A percentile compares a stretch with the other conserved stretches of the same genome.
These are phyloP conservation scores for Pontederia crassipes DNA, from an alignment of 176 grass and related monocot genomes.

Conservation along the genomic window DNA sequence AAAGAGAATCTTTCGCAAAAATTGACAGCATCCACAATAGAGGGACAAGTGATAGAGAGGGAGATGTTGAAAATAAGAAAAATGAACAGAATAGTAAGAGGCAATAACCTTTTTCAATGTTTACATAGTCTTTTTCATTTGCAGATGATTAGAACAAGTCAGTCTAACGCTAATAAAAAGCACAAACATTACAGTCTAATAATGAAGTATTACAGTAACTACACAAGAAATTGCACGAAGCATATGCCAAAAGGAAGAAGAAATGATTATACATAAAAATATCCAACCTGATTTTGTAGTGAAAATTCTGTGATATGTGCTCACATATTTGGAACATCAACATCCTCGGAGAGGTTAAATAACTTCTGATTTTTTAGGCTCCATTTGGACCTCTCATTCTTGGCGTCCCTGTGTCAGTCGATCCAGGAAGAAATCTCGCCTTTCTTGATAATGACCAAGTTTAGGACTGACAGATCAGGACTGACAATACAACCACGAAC, in stretches of 20 bases:
- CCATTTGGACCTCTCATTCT: constrained; percentile 14
- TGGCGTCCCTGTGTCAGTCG: not conserved
- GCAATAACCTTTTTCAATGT: too few relatives aligned
- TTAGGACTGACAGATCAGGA: constrained; percentile 11
- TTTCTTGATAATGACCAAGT: constrained; percentile 10
- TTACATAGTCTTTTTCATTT: too few relatives aligned
- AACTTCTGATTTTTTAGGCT: constrained; percentile 4
- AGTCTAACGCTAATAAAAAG: too few relatives aligned
- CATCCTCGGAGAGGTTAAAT: constrained; percentile 12
- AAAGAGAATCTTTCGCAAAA: too few relatives aligned
- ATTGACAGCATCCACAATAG: too few relatives aligned
- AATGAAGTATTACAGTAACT: not conserved
- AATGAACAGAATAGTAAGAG: too few relatives aligned
- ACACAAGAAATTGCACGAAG: not conserved
- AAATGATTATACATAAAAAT: not conserved
- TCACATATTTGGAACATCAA: constrained; percentile 11
- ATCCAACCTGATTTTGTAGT: not conserved
- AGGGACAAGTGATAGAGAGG: too few relatives aligned
- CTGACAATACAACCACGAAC: constrained; percentile 14
- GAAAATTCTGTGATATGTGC: not conserved
- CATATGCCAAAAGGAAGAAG: not conserved
- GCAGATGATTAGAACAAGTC: too few relatives aligned
- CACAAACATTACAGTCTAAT: too few relatives aligned
- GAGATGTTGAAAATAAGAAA: too few relatives aligned
- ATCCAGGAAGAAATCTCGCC: constrained; percentile 8